A percentile compares a stretch with the other conserved stretches of the same genome.
Conservation (phyloP, 108 stramenopile genomes). For the Conticribra weissflogii region DNA sequence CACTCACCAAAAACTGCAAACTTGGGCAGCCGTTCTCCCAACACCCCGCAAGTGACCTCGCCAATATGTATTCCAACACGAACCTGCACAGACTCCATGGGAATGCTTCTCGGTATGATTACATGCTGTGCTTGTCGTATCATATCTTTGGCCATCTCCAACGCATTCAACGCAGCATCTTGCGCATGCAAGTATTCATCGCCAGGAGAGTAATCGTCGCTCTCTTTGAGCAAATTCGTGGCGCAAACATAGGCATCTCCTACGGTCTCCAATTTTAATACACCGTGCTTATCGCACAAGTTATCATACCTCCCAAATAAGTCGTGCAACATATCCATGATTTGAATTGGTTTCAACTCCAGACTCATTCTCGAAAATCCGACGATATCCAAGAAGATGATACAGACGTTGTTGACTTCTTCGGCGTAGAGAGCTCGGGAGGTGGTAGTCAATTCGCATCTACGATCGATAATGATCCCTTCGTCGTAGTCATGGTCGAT, state of each 20-base stretch:
- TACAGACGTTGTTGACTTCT: constrained; percentile 31
- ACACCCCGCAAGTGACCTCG: constrained; percentile 21
- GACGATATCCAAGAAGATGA: constrained; percentile 39
- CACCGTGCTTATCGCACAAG: constrained; percentile 30
- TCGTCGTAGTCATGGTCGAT: neutral
- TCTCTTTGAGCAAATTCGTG: constrained; percentile 17
- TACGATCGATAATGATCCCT: constrained; percentile 6
- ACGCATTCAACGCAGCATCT: constrained; percentile 25
- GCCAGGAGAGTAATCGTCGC: neutral
- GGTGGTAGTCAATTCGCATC: neutral
- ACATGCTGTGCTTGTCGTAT: constrained; percentile 16
- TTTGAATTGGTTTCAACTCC: constrained; percentile 23
- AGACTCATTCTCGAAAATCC: constrained; percentile 33
- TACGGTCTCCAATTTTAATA: constrained; percentile 45
- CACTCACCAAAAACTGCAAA: constrained; percentile 24
- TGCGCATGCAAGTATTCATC: constrained; percentile 2
- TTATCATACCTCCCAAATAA: constrained; percentile 33
- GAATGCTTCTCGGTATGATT: neutral
- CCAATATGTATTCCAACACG: constrained; percentile 39
- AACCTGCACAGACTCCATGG: constrained; percentile 10
- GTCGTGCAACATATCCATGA: constrained; percentile 39
- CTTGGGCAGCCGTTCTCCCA: constrained; percentile 32
- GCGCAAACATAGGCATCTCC: constrained; percentile 39
- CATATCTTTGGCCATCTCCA: constrained; percentile 35
- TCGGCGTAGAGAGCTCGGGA: constrained; percentile 42